These are phyloP conservation scores for Cladosporium colombiae DNA, from an alignment of 2,329 filamentous ascomycete species.

Conservation along the genomic window DNA sequence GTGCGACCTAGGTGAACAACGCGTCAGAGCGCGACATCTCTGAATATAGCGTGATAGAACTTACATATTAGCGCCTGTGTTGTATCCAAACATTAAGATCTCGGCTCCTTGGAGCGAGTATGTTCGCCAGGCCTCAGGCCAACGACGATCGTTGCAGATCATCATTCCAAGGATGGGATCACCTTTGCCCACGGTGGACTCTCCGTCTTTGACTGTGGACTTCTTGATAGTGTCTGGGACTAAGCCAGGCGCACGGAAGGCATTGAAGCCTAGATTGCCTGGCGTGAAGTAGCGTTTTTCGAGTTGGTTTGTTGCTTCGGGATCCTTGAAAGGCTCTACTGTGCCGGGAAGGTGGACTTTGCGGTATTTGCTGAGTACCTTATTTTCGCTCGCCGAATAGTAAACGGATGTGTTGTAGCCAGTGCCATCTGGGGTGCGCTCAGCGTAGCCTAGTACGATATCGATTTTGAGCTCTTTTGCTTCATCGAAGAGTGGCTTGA, in stretches of 20 bases:
- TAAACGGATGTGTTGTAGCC: constrained; percentile 57
- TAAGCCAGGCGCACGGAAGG: constrained; percentile 54
- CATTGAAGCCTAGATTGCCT: constrained; percentile 55
- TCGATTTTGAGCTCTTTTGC: constrained; percentile 53
- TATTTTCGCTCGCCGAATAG: constrained; percentile 47
- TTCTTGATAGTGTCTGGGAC: constrained; percentile 42
- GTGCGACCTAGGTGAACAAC: constrained; percentile 36
- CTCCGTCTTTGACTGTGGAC: constrained; percentile 26
- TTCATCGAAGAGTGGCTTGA: constrained; percentile 52
- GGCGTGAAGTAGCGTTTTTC: constrained; percentile 59
- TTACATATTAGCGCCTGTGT: constrained; percentile 51
- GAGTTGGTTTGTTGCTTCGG: constrained; percentile 54
- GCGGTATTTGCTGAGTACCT: constrained; percentile 54
- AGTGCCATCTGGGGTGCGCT: constrained; percentile 47
- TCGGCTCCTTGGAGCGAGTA: constrained; percentile 56
- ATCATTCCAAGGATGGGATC: constrained; percentile 58
- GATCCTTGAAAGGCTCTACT: constrained; percentile 52
- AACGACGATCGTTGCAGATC: constrained; percentile 58
- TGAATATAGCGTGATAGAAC: not conserved
- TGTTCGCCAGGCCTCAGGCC: constrained; percentile 56
- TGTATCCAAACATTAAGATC: constrained; percentile 53
- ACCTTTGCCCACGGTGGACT: constrained; percentile 40
- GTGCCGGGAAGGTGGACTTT: constrained; percentile 59
- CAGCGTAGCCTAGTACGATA: constrained; percentile 56
- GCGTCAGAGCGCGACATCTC: not conserved